A percentile compares a stretch with the other conserved stretches of the same genome.
phyloP scores from a whole-genome alignment of 2,329 filamentous ascomycete species.

The Talaromyces sp. region DNA sequence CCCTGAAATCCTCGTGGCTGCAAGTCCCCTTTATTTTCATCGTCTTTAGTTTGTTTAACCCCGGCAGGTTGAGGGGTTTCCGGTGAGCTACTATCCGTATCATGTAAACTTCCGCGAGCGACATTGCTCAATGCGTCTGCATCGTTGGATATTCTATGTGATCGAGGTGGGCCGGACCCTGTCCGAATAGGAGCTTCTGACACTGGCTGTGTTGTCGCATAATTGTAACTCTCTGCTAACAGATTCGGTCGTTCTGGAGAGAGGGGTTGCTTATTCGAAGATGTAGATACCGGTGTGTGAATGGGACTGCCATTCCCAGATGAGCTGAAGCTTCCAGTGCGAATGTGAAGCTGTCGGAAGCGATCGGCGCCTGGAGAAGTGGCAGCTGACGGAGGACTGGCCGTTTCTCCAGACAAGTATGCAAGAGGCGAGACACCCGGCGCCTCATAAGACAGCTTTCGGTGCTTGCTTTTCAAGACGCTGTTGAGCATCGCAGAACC shows the following conservation, averaged over 20 bases:
- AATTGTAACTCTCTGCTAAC: not conserved
- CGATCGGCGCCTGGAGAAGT: not conserved
- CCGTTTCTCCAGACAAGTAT: not conserved
- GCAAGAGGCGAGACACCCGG: not conserved
- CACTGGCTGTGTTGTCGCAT: not conserved
- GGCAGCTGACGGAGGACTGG: not conserved
- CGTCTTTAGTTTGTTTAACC: not conserved
- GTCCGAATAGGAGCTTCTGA: not conserved
- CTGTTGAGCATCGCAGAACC: not conserved
- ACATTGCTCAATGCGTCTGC: not conserved
- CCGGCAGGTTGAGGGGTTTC: not conserved
- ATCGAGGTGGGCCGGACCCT: not conserved
- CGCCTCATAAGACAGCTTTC: not conserved
- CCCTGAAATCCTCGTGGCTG: conserved; percentile 72
- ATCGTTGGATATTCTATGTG: not conserved
- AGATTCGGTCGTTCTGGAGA: not conserved
- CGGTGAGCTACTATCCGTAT: not conserved
- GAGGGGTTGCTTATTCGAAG: not conserved
- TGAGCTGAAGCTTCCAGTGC: not conserved
- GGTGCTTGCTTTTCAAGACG: not conserved
- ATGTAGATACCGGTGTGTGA: not conserved
- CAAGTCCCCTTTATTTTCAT: not conserved
- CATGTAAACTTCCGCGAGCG: not conserved
- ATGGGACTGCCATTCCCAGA: not conserved
- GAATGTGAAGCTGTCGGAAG: not conserved